phyloP scores from a whole-genome alignment of 2,329 filamentous ascomycete genomes.

The Alternaria rosae region DNA sequence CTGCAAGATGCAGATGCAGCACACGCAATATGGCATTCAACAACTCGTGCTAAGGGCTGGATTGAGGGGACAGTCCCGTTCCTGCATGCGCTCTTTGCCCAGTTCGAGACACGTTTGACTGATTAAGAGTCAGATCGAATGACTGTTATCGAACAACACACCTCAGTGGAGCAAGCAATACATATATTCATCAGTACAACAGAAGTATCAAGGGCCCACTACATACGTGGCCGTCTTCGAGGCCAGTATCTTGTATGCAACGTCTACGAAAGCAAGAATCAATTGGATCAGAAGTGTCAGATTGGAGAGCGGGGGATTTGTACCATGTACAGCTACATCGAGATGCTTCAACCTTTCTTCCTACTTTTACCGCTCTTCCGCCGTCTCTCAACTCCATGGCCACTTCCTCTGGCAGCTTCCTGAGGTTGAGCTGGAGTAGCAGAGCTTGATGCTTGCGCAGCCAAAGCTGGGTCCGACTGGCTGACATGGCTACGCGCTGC shows the following conservation, averaged over 20 bases:
- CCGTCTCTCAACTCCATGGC: constrained; percentile 36
- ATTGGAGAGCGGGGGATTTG: not conserved
- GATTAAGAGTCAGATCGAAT: constrained; percentile 8
- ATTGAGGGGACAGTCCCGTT: constrained; percentile 10
- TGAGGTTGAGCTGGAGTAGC: constrained; percentile 16
- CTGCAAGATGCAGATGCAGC: constrained; percentile 14
- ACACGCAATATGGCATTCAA: constrained; percentile 14
- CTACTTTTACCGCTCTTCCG: constrained; percentile 34
- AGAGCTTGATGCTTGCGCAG: constrained; percentile 15
- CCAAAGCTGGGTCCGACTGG: constrained; percentile 32
- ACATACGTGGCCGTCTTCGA: constrained; percentile 13
- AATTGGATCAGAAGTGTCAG: constrained; percentile 4
- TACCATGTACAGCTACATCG: not conserved
- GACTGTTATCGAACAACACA: constrained; percentile 16
- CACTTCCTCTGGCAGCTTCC: constrained; percentile 23
- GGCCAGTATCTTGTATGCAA: constrained; percentile 8
- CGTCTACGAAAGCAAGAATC: not conserved
- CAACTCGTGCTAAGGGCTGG: constrained; percentile 9
- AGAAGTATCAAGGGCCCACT: constrained; percentile 10
- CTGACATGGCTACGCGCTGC: constrained; percentile 24
- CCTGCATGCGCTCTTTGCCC: constrained; percentile 12
- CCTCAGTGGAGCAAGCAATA: constrained; percentile 16
- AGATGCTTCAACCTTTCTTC: constrained; percentile 21
- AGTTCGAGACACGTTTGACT: constrained; percentile 7
- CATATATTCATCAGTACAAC: constrained; percentile 11